Conservation (phyloP, 2,329 filamentous ascomycete genomes). For the Elsinoe perseae region DNA sequence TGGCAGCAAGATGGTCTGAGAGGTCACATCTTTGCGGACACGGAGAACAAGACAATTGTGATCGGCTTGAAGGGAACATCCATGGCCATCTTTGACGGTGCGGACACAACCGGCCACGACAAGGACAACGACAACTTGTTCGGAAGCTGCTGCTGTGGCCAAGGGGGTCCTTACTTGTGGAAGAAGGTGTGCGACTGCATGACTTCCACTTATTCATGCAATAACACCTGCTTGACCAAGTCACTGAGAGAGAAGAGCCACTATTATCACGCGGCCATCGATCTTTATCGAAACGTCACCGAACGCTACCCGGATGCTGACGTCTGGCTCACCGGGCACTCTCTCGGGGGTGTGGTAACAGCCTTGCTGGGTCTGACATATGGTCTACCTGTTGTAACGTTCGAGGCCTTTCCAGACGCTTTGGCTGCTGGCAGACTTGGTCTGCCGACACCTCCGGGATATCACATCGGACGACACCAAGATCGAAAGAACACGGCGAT, state of each 20-base stretch:
- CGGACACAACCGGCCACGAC: constrained; percentile 73
- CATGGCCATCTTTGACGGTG: constrained; percentile 84
- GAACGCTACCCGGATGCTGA: constrained; percentile 71
- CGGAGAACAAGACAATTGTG: constrained; percentile 73
- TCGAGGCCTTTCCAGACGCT: constrained; percentile 83
- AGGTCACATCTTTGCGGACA: constrained; percentile 84
- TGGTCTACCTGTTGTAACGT: constrained; percentile 75
- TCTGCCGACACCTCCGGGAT: constrained; percentile 69
- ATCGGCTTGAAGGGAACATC: constrained; percentile 71
- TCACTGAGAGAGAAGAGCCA: constrained; percentile 71
- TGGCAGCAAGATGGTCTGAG: constrained; percentile 81
- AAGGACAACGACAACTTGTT: constrained; percentile 94
- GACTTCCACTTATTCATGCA: constrained; percentile 77
- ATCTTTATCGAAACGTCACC: constrained; percentile 83
- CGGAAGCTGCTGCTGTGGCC: constrained; percentile 90
- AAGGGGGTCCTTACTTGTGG: constrained; percentile 82
- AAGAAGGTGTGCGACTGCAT: constrained; percentile 86
- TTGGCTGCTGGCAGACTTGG: constrained; percentile 73
- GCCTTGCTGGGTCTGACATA: constrained; percentile 80
- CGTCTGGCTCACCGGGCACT: constrained; percentile 83
- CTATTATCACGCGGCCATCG: constrained; percentile 81
- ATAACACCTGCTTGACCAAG: constrained; percentile 73
- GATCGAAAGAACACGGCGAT: constrained; percentile 63
- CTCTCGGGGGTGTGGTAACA: constrained; percentile 75
- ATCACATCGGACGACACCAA: constrained; percentile 64